phyloP scores from a whole-genome alignment of 192 early-diverging fungal genomes.

The Powellomyces hirtus region DNA sequence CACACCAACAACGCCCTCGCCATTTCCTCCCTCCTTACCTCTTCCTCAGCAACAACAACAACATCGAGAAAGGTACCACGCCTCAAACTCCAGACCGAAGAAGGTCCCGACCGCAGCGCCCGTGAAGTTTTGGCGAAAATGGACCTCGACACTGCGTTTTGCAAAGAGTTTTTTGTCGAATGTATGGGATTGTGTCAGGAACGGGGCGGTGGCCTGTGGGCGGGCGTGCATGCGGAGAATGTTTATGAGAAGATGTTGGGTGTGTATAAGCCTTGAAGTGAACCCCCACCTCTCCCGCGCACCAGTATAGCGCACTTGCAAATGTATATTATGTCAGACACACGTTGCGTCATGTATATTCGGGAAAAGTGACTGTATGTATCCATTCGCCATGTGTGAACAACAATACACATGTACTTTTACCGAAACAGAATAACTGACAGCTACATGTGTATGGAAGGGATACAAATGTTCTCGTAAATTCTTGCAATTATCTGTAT shows the following conservation, averaged over 20 bases:
- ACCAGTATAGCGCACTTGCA: no score
- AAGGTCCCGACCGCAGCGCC: background rate
- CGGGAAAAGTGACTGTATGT: no score
- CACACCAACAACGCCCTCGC: background rate
- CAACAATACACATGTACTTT: no score
- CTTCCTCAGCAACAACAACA: background rate
- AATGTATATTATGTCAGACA: no score
- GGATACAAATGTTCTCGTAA: no score
- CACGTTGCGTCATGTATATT: no score
- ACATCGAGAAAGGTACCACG: background rate
- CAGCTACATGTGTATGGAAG: no score
- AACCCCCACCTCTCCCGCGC: no score
- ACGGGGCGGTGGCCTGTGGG: slow-evolving; percentile 3
- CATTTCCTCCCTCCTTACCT: background rate
- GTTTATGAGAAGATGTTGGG: background rate
- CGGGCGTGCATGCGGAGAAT: slow-evolving; percentile 9
- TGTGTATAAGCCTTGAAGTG: no score
- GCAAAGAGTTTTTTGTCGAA: slow-evolving; percentile 20
- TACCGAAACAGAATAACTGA: no score
- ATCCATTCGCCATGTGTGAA: no score
- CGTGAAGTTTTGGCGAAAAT: slow-evolving; percentile 11
- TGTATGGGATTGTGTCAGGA: slow-evolving; percentile 15
- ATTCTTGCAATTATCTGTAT: no score
- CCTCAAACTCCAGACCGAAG: background rate
- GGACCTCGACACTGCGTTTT: slow-evolving; percentile 9